phyloP scores from a whole-genome alignment of 768 basidiomycete genomes.

The Russula foetens region DNA sequence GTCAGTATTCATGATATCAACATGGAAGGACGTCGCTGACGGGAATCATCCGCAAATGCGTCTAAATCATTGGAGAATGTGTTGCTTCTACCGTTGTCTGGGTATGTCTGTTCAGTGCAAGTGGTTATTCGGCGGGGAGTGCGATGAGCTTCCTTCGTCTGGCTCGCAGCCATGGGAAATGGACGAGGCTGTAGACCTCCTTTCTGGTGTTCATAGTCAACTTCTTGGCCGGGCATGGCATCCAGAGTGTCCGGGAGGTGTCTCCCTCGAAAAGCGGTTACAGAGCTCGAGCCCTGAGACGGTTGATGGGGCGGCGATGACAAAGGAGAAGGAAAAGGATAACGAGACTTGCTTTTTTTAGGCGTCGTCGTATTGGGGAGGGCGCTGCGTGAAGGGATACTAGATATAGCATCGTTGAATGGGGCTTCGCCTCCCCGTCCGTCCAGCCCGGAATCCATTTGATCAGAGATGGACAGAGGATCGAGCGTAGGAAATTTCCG shows the following conservation, averaged over 20 bases:
- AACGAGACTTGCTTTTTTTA: slow-evolving; percentile 5
- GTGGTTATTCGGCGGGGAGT: background rate
- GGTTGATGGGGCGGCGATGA: slow-evolving; percentile 12
- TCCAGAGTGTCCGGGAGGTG: background rate
- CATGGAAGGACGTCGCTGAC: slow-evolving; percentile 7
- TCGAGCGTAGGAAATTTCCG: slow-evolving; percentile 1
- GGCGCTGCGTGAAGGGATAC: background rate
- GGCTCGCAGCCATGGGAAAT: slow-evolving; percentile 14
- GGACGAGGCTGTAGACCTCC: slow-evolving; percentile 7
- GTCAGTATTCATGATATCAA: background rate
- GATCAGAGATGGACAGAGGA: slow-evolving; percentile 6
- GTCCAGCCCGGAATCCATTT: background rate
- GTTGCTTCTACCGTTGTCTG: background rate
- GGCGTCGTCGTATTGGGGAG: background rate
- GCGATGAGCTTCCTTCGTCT: background rate
- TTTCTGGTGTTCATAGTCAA: background rate
- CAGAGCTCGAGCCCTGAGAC: background rate
- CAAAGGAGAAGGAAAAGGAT: slow-evolving; percentile 14
- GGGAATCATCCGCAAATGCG: slow-evolving; percentile 13
- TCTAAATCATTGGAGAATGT: background rate
- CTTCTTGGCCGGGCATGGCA: background rate
- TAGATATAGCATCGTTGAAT: background rate
- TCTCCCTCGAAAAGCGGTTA: background rate
- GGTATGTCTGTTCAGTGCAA: background rate
- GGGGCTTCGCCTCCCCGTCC: background rate